Conservation (phyloP, 2,329 filamentous ascomycete genomes). For the Microdochium bolleyi region DNA sequence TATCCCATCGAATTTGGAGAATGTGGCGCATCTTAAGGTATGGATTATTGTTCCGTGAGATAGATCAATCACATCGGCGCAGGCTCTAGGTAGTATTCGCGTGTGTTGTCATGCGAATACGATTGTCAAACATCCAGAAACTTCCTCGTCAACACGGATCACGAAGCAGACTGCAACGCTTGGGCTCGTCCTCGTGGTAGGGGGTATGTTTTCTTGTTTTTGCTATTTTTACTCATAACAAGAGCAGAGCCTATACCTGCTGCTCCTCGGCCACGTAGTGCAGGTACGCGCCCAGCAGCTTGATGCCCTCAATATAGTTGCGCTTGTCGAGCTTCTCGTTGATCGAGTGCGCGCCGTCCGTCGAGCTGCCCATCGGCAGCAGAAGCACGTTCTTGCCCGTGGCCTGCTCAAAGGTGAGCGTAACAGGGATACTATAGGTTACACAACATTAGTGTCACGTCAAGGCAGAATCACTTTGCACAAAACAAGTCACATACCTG, state of each 20-base stretch:
- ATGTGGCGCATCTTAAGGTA: too few relatives aligned
- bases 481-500: constrained; percentile 40
- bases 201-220: too few relatives aligned
- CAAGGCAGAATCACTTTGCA: constrained; percentile 17
- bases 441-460: background rate
- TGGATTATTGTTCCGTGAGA: too few relatives aligned
- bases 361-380: constrained; percentile 94
- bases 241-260: constrained; percentile 5
- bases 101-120: too few relatives aligned
- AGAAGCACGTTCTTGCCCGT: constrained; percentile 96
- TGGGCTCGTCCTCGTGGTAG: too few relatives aligned
- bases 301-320: constrained; percentile 98
- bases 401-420: constrained; percentile 92
- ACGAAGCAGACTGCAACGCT: too few relatives aligned
- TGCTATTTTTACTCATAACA: too few relatives aligned
- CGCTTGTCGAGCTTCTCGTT: constrained; percentile 97
- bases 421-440: constrained; percentile 75
- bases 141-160: too few relatives aligned
- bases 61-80: too few relatives aligned
- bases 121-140: too few relatives aligned
- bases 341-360: constrained; percentile 92
- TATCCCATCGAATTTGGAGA: too few relatives aligned
- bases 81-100: too few relatives aligned
- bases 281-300: constrained; percentile 88
- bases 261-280: constrained; percentile 94